Conservation (phyloP, 2,329 filamentous ascomycete species). For the Mycocentrospora acerina region DNA sequence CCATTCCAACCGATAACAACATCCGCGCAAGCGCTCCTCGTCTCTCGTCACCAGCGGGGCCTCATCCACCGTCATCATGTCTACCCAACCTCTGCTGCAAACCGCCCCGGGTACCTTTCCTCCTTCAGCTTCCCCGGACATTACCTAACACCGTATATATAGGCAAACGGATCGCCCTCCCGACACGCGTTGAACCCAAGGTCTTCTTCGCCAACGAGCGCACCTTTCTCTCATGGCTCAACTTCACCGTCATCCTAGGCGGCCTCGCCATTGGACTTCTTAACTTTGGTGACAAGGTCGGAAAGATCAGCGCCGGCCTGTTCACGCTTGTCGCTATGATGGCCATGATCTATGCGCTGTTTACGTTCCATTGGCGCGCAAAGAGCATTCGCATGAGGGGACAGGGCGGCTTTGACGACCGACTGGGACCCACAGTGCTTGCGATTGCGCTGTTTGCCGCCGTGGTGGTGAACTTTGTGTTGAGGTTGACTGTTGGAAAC, state of each 20-base stretch:
- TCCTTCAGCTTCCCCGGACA: background rate
- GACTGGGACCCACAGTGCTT: constrained; percentile 88
- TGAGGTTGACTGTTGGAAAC: constrained; percentile 48
- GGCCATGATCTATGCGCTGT: constrained; percentile 91
- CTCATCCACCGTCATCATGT: constrained; percentile 63
- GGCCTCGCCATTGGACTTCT: constrained; percentile 95
- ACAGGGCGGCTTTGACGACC: constrained; percentile 94
- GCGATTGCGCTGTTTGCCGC: constrained; percentile 83
- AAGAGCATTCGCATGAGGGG: constrained; percentile 88
- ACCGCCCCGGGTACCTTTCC: constrained; percentile 74
- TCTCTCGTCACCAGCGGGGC: no score
- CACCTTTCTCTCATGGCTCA: constrained; percentile 98
- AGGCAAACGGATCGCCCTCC: constrained; percentile 98
- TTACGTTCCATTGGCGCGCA: constrained; percentile 96
- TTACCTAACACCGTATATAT: constrained; percentile 4
- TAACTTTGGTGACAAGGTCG: constrained; percentile 94
- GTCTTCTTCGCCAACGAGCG: constrained; percentile 99
- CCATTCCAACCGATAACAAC: background rate
- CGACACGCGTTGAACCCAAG: constrained; percentile 96
- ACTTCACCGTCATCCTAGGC: constrained; percentile 98
- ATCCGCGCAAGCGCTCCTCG: no score
- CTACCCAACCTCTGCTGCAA: constrained; percentile 92
- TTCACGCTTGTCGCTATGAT: constrained; percentile 95
- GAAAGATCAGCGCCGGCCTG: constrained; percentile 88
- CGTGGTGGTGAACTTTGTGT: constrained; percentile 93